Evolutionary conservation across 2,329 filamentous ascomycete genomes (phyloP), one percentile per base, ranked within the genome.

Genomic region (Colletotrichum cuscutae): DNA sequence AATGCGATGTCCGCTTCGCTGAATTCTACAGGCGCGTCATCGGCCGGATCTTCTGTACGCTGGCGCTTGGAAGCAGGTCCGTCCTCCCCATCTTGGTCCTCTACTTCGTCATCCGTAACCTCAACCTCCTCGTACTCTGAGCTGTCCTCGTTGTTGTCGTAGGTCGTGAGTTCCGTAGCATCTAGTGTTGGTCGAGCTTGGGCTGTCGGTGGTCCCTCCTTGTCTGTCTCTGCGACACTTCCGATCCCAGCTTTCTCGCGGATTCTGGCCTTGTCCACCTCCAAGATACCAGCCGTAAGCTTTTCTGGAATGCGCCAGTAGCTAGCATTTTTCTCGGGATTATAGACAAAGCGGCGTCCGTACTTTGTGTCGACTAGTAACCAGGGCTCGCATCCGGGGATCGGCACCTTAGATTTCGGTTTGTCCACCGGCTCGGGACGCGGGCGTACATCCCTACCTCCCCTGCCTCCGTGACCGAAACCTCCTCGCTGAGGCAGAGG

Each of bases 301-400:
- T 97, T 92, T 68, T 94, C 90, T 0, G 97, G 97, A 77, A 98
- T 97, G 78, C 95, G 95, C 97, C 97, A 99, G 82, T 95, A 95
- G 82, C 95, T 98, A 76, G 95, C 89, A 49, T 96, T 94, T 76
- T 96, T 98, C 66, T 89, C 89, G 0, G 92, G 90, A 77, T 99
- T 98, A 84, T 97, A 94, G 2, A 95, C 95, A 79, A 99, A 99
- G 65, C 95, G 90, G 70, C 97, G 89, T 26, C 94, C 94, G 74
- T 96, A 91, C 80, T 95, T 98, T 1, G 97, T 99, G 80, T 93
- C 94, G n/a, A 99, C 94, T 4, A 99, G 86, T 0, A 97, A 84
- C 97, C 97, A 99, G 19, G 95, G 94, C 77, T 93, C 92, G 77
- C 91, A 94, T 2, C 92, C 92, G 0, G 95, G 95, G 58, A 99